Evolutionary conservation across 2,329 filamentous ascomycete species (phyloP), one percentile per base, ranked within the genome.

Genomic region (Fusarium marasasianum): DNA sequence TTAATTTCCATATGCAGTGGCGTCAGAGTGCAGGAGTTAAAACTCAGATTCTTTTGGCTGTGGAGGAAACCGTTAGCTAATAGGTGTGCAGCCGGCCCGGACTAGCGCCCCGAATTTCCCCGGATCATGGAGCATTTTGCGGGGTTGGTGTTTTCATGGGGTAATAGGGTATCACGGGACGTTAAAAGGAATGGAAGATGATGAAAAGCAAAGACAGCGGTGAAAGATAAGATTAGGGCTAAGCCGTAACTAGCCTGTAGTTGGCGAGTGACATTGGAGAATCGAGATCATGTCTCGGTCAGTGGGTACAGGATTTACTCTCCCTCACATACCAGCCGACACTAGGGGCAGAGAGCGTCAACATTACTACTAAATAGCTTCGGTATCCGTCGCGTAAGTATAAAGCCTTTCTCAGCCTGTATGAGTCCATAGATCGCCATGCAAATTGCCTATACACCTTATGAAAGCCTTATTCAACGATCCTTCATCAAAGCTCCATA

Each of bases 1-100:
- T 13, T 55, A 50, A 29, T 40, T 43, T 37, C 24, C 20, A 33
- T 17, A 44, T 47, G 33, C 37, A 40, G 41, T 68, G 64, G 64
- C 55, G 56, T 63, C 17, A 33, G 44, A 55, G 55, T 45, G 50
- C 22, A 73, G 20, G 35, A 60, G 43, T 33, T 33, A 56, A 68
- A 65, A 72, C 29, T 48, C 31, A 31, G 57, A 54, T 20, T 60
- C 58, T 57, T 26, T 37, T 31, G 29, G 47, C 11, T 24, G 35
- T 48, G 38, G 40, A 70, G 58, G 64, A 70, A 70, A 70, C 69
- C 57, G 41, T 72, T 72, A 72, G 70, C 69, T 72, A 72, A 72
- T 72, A 51, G 33, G 55, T 69, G 44, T 60, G 69, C 54, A 64
- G 20, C 56, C 48, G 50, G 50, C 29, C 69, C 37, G 69, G 70